These are phyloP conservation scores for Chlamydomonas sphaeroides DNA, from an alignment of 139 green algal genomes.

Conservation along the genomic window DNA sequence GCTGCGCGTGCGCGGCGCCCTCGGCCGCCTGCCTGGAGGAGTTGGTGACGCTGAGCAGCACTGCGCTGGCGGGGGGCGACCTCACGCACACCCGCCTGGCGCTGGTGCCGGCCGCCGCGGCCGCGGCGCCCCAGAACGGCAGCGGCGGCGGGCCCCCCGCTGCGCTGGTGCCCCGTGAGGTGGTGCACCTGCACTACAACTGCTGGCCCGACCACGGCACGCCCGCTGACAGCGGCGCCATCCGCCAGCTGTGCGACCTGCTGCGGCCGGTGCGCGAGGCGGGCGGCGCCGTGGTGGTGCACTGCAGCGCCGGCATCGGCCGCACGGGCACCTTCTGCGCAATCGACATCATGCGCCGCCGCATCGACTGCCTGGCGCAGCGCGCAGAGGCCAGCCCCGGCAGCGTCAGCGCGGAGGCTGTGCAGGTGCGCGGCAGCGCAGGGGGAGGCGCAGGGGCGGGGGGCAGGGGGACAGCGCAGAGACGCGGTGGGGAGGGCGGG, in stretches of 20 bases:
- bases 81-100: constrained; percentile 27
- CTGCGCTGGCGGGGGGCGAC: constrained; percentile 18
- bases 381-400: constrained; percentile 2
- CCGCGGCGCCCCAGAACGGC: no score
- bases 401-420: constrained; percentile 12
- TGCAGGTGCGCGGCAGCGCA: not conserved
- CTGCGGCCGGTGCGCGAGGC: constrained; percentile 40
- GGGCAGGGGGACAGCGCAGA: no score
- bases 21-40: not conserved
- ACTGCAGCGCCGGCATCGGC: constrained; percentile 86
- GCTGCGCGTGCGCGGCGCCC: not conserved
- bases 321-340: constrained; percentile 79
- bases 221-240: constrained; percentile 47
- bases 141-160: not conserved
- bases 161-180: not conserved
- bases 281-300: constrained; percentile 46
- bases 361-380: constrained; percentile 57
- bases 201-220: constrained; percentile 75
- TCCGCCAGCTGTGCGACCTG: constrained; percentile 55
- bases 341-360: constrained; percentile 79
- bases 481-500: no score
- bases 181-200: constrained; percentile 63
- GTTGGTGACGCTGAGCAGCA: not conserved
- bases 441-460: not conserved
- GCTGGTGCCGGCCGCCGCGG: not conserved